Base-by-base conservation (phyloP, 2,329 filamentous ascomycete species). In the Dactylellina sp. region DNA sequence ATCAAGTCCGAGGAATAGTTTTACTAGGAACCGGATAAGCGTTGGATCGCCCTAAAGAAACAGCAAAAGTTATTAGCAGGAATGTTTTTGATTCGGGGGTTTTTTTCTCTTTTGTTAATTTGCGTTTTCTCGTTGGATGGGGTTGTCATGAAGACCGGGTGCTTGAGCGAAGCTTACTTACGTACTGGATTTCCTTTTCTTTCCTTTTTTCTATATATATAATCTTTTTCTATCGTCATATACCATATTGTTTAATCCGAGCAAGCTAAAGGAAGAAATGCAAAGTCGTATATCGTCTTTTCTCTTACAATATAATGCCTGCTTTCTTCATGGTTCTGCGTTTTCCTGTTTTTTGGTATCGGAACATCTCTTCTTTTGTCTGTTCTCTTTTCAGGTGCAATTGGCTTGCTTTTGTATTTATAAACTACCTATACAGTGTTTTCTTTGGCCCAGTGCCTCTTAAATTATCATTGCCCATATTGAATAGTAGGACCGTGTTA, bases 1-100 rank as follows among this genome's bases (percentile, higher is more conserved):
- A 6, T 24, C 6, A 7, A 74, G 61, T 61, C 61, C 70, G 55
- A 60, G 70, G 16, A 66, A 25, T 11, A 74, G 70, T 24, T 62
- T 74, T 9, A 66, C 61, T 40, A 56, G 39, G 49, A 74, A 61
- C 46, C 61, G 70, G 37, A 74, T 74, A 25, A 74, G 70, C 32
- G 35, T 74, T 22, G 70, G 53, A 2, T 66, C 70, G 14, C 35
- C 50, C 32, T 74, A 62, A 35, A 22, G 28, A 7, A n/a, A 57
- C 9, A 57, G 37, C n/a, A 56, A 56, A 56, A 25, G 18, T 55
- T 42, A 57, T 25, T 37, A 57, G 14, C 32, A 7, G 28, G 7
- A 28, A 40, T 55, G 12, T 16, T 40, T 55, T 55, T 40, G 2
- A 9, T 6, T 24, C 24, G 35, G 49, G n/a, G 12, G 42, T 50